Base-by-base conservation (phyloP, 2,329 filamentous ascomycete species). In the Aspergillus tanneri region DNA sequence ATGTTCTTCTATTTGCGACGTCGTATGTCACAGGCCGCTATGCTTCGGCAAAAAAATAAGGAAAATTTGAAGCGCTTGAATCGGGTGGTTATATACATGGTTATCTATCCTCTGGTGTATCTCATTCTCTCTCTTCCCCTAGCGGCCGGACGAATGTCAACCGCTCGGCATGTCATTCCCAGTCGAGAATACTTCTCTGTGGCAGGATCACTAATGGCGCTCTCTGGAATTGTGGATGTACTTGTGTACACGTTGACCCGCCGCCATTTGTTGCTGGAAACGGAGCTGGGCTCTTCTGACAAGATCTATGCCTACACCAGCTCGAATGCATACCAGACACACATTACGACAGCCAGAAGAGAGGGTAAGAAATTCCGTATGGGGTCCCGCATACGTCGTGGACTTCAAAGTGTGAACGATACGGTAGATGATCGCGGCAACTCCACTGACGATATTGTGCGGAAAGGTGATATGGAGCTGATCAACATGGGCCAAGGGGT, bases 91-190 rank as follows among this genome's bases (percentile, higher is more conserved):
- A 54, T 70, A 4, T 73, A 72, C 62, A 74, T 74, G 71, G 68
- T 74, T 49, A 67, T 74, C 32, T 74, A 73, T 47, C 71, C 71
- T 2, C 46, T 77, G 9, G 71, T 68, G 7, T 88, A 87, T 62
- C 76, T 79, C 2, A 64, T 84, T 9, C 52, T 81, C 41, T 87
- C 85, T 50, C 74, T 90, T 25, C 85, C 85, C 0, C 73, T 81
- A 9, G 82, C 82, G 1, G 70, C 68, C 4, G 71, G 68, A 8
- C 68, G 71, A 21, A 73, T 74, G 71, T 61, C 64, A 5, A 65
- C 63, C 2, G 67, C 66, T 16, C 59, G 63, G 4, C 62, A 67
- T 14, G 34, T 60, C n/a, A 43, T 55, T 2, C 64, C 67, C 3
- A 67, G 68, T 34, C 62, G 62, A n/a, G 67, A 70, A 10, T 75